Evolutionary conservation across 1,284 basidiomycete species (phyloP), one percentile per base, ranked within the genome.

Genomic region (Trichosporon sp.): DNA sequence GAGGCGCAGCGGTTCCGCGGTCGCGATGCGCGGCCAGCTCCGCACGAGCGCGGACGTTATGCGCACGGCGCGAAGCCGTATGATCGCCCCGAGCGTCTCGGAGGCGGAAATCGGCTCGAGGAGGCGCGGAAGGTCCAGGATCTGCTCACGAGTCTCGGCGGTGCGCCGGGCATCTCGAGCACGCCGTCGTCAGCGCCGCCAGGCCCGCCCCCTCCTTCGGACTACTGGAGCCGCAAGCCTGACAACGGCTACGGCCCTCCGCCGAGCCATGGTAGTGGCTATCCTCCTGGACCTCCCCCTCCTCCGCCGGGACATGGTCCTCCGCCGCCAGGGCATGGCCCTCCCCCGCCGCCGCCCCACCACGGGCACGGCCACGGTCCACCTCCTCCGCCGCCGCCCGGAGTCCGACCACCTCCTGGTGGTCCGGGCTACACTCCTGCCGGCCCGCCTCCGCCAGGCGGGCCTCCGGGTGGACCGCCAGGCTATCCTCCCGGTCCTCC

Each of bases 121-220:
- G 73, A 75, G 67, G 74, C 74, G 57, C 68, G 72, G 21, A 73
- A 73, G 59, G 73, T 75, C 0, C 75, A 76, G 63, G 58, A 73
- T 52, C 64, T 77, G 14, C 68, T 77, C 11, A 65, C 71, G 2
- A 69, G 67, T 14, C 65, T 76, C 11, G 70, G 68, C 40, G 59
- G 58, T 33, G 59, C 64, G 6, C n/a, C 68, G 9, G 33, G 44
- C 61, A 5, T 19, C 25, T 23, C 57, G 31, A 27, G n/a, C 56
- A 7, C 63, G 61, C 19, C 61, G 23, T 19, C 54, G 25, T 21
- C 25, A 29, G 6, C 44, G 23, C 37, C 29, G 14, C 13, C 46
- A 8, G 19, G 23, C 31, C 49, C 59, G n/a, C 21, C 37, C 27
- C 8, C 58, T 29, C 27, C 49, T 5, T 54, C 49, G 2, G 49